These are phyloP conservation scores for Lithospermum erythrorhizon DNA, from an alignment of 257 asterid genomes.

Conservation along the genomic window DNA sequence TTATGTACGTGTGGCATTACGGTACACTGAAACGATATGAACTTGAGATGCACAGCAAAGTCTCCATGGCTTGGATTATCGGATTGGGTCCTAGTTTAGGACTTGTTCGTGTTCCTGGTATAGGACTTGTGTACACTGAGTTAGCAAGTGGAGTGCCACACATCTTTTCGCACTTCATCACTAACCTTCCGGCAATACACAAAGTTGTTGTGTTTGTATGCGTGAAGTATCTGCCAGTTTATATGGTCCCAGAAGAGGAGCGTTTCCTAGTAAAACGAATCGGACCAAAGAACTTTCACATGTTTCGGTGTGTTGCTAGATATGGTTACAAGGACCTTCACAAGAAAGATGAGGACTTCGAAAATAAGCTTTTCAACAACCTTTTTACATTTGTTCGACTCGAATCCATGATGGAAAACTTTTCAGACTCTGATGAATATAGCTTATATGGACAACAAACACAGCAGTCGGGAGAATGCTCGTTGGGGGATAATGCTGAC, in stretches of 20 bases:
- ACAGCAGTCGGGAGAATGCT: too few relatives aligned
- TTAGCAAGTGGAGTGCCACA: conserved; percentile 93
- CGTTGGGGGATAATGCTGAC: too few relatives aligned
- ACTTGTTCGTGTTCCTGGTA: conserved; percentile 93
- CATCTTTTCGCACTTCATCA: conserved; percentile 90
- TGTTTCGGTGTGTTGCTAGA: conserved; percentile 93
- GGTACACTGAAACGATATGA: conserved; percentile 79
- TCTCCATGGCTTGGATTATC: conserved; percentile 88
- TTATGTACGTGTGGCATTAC: conserved; percentile 93
- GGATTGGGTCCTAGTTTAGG: conserved; percentile 97
- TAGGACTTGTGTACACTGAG: conserved; percentile 94
- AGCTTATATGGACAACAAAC: conserved; percentile 39
- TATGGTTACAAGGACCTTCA: conserved; percentile 93
- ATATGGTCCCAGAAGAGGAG: conserved; percentile 86
- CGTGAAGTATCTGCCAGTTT: conserved; percentile 89
- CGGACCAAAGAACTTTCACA: conserved; percentile 84
- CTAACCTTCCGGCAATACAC: conserved; percentile 83
- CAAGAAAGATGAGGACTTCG: conserved; percentile 75
- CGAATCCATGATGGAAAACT: conserved; percentile 94
- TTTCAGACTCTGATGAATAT: conserved; percentile 81
- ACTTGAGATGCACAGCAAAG: conserved; percentile 94
- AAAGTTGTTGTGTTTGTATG: conserved; percentile 79
- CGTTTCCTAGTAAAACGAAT: conserved; percentile 80
- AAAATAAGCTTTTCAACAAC: conserved; percentile 65
- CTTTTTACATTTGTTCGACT: conserved; percentile 75